Evolutionary conservation across 495 filamentous ascomycete species (phyloP), one percentile per base, ranked within the genome.

Genomic region (Trichoderma gamsii): DNA sequence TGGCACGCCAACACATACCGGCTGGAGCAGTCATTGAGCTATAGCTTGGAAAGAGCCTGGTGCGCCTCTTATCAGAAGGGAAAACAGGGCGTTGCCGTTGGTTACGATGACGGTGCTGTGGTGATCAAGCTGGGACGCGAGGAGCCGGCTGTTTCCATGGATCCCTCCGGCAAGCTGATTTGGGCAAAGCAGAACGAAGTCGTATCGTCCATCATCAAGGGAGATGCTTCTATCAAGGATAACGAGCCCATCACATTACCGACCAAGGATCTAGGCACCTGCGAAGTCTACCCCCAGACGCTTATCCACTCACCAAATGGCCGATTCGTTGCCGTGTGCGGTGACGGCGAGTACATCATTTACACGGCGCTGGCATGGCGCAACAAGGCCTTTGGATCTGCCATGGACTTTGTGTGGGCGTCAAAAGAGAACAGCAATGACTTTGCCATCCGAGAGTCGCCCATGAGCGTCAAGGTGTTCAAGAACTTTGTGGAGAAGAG

Each of bases 1-100:
- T 99, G 95, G 95, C 95, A 99, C 75, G 93, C 96, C 67, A 95
- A 96, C 72, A 97, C 95, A 63, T 98, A 98, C 77, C 84, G 95
- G 66, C 83, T 98, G 51, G 95, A 98, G 76, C 96, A 98, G 75
- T 96, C 93, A 6, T 80, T 99, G 69, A 97, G 90, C 77, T 98
- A 99, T 76, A 93, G 93, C 3, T 76, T 99, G 63, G 96, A 99
- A 78, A 83, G 95, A 72, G 96, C 95, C 52, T 99, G 95, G 95
- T 98, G 96, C 87, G 90, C 98, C 63, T 85, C 91, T 35, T 97
- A 96, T 74, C 95, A 99, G 75, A 88, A 90, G 70, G 93, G 94
- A 68, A 91, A 89, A 80, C 95, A 98, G 75, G 93, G 93, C 1
- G 84, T 99, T 69, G 95, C 93, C 0, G 89, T 99, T 70, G 95